Conservation (phyloP, 305 asterid genomes). For the Ajuga reptans region DNA sequence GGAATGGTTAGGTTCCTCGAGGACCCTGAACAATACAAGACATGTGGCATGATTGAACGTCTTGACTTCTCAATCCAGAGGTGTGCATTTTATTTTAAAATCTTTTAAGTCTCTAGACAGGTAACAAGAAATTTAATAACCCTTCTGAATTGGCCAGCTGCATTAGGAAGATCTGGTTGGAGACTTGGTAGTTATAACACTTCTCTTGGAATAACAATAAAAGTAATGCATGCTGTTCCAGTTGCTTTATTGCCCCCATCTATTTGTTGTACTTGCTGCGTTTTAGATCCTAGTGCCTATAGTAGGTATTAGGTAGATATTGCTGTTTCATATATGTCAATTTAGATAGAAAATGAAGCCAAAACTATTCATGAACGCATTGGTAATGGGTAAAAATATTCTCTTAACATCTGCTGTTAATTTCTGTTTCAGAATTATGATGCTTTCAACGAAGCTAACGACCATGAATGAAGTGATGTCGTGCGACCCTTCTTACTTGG, state of each 20-base stretch:
- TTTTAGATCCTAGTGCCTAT: background rate
- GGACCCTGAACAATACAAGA: constrained; percentile 93
- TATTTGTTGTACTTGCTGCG: no score
- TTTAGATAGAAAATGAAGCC: background rate
- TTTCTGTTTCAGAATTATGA: constrained; percentile 64
- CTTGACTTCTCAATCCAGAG: constrained; percentile 86
- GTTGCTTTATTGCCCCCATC: background rate
- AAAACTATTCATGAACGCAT: no score
- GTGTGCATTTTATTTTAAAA: constrained; percentile 29
- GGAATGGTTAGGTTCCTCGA: constrained; percentile 99
- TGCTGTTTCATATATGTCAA: background rate
- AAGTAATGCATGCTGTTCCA: background rate
- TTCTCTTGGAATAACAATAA: background rate
- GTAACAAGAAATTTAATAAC: background rate
- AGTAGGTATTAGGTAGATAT: background rate
- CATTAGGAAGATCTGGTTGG: background rate
- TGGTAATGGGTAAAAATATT: no score
- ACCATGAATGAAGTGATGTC: constrained; percentile 74
- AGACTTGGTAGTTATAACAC: background rate
- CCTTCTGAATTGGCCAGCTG: background rate
- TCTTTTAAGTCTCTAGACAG: background rate
- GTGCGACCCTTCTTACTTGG: constrained; percentile 64
- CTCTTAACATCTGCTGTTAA: background rate
- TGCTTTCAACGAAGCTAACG: constrained; percentile 67
- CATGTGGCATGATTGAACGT: constrained; percentile 86